These are phyloP conservation scores for Linum usitatissimum DNA, from an alignment of 345 rosid species.

Conservation along the genomic window DNA sequence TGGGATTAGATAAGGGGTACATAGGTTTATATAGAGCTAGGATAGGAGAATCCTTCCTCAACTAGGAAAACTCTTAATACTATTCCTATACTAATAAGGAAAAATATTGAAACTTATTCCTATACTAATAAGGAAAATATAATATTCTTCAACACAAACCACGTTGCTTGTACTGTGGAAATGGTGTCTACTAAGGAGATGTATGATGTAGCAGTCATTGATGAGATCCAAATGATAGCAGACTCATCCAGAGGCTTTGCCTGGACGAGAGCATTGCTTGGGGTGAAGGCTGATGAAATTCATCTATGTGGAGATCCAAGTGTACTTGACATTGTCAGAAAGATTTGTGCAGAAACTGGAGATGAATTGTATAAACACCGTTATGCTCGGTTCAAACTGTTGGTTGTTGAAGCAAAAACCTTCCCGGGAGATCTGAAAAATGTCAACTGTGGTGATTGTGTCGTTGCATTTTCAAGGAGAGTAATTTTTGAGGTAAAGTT, in stretches of 20 bases:
- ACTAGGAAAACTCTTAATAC: too few species aligned
- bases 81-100: too few species aligned
- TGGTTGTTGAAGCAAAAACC: conserved; percentile 85
- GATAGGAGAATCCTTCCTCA: too few species aligned
- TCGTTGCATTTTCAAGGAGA: conserved; percentile 88
- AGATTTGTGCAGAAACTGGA: conserved; percentile 80
- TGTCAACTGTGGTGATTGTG: conserved; percentile 76
- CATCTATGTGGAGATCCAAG: conserved; percentile 96
- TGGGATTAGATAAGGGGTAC: too few species aligned
- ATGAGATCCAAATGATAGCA: conserved; percentile 89
- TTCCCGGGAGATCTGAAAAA: conserved; percentile 65
- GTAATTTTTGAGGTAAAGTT: conserved; percentile 88
- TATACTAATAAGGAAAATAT: too few species aligned
- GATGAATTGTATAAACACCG: conserved; percentile 75
- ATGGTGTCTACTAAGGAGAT: conserved; percentile 72
- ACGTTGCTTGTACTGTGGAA: conserved; percentile 84
- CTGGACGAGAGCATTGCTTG: conserved; percentile 87
- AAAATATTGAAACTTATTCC: too few species aligned
- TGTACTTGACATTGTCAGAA: conserved; percentile 63
- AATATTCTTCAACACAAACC: conserved; percentile 17
- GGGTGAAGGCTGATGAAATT: conserved; percentile 88
- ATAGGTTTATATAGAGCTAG: too few species aligned
- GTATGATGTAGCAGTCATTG: conserved; percentile 84
- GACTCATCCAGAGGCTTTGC: conserved; percentile 75
- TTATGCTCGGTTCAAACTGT: conserved; percentile 74